These are phyloP conservation scores for Escovopsis weberi DNA, from an alignment of 2,329 filamentous ascomycete species.

Conservation along the genomic window DNA sequence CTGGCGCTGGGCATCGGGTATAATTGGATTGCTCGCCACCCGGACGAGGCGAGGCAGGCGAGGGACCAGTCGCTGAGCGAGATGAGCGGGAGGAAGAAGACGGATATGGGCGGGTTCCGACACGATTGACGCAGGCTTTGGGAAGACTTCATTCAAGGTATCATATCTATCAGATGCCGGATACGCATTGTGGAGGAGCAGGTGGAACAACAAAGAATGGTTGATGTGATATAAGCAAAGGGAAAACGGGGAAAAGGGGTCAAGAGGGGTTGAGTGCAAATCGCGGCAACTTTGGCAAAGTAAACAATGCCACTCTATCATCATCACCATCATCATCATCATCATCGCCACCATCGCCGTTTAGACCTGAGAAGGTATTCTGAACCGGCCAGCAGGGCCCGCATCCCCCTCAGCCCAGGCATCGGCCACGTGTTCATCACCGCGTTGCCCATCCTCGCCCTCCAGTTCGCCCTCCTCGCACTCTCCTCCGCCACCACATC, in stretches of 20 bases:
- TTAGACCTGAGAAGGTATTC: background rate
- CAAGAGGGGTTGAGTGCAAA: too few relatives aligned
- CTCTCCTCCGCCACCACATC: slow-evolving; percentile 22
- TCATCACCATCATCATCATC: background rate
- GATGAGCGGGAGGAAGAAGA: slow-evolving; percentile 17
- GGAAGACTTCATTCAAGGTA: background rate
- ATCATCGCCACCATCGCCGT: background rate
- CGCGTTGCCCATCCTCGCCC: slow-evolving; percentile 7
- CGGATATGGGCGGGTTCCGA: slow-evolving; percentile 16
- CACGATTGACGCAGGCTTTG: slow-evolving; percentile 10
- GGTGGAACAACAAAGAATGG: too few relatives aligned
- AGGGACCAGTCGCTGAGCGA: slow-evolving; percentile 12
- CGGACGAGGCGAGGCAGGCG: slow-evolving; percentile 4
- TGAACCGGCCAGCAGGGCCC: too few relatives aligned
- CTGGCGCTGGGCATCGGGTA: slow-evolving; percentile 13
- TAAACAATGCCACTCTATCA: too few relatives aligned
- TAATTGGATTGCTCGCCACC: slow-evolving; percentile 14
- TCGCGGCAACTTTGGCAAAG: too few relatives aligned
- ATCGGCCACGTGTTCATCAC: slow-evolving; percentile 23
- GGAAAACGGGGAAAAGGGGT: too few relatives aligned
- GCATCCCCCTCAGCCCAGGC: slow-evolving; percentile 28
- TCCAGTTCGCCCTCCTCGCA: slow-evolving; percentile 18
- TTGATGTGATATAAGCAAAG: too few relatives aligned
- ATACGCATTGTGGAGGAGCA: too few relatives aligned
- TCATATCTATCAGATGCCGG: too few relatives aligned